phyloP scores from a whole-genome alignment of 805 yeast species.

The Candida glaebosa region DNA sequence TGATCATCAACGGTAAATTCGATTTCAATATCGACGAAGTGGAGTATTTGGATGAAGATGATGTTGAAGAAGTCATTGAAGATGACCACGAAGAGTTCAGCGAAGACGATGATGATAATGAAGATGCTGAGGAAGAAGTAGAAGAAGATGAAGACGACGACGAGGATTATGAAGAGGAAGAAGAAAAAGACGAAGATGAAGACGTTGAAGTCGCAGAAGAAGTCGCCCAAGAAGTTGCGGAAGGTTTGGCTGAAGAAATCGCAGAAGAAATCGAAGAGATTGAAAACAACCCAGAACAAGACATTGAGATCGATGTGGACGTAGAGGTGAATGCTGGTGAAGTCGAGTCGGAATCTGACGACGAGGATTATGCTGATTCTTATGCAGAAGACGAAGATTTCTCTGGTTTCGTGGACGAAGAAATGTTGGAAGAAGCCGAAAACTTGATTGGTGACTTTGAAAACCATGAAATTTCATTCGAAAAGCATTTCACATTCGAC shows the following conservation, averaged over 20 bases:
- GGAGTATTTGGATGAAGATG: constrained; percentile 15
- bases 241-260: constrained; percentile 6
- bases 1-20: constrained; percentile 38
- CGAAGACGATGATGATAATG: constrained; percentile 13
- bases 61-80: constrained; percentile 16
- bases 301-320: constrained; percentile 8
- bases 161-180: constrained; percentile 11
- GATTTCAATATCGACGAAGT: constrained; percentile 26
- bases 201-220: constrained; percentile 6
- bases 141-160: constrained; percentile 11
- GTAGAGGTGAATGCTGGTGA: constrained; percentile 7
- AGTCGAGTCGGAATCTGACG: constrained; percentile 15
- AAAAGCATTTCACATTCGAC: constrained; percentile 41
- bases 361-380: constrained; percentile 12
- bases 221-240: constrained; percentile 8
- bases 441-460: constrained; percentile 34
- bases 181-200: constrained; percentile 8
- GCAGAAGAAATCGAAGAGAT: constrained; percentile 6
- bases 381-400: constrained; percentile 13
- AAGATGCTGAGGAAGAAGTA: constrained; percentile 13
- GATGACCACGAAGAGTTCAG: constrained; percentile 16
- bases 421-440: constrained; percentile 38
- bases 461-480: constrained; percentile 39
- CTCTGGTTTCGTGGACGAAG: constrained; percentile 28
- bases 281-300: constrained; percentile 5